A percentile compares a stretch with the other conserved stretches of the same genome.
Conservation (phyloP, 1,139 yeast genomes). For the Yamadazyma diddensiae region DNA sequence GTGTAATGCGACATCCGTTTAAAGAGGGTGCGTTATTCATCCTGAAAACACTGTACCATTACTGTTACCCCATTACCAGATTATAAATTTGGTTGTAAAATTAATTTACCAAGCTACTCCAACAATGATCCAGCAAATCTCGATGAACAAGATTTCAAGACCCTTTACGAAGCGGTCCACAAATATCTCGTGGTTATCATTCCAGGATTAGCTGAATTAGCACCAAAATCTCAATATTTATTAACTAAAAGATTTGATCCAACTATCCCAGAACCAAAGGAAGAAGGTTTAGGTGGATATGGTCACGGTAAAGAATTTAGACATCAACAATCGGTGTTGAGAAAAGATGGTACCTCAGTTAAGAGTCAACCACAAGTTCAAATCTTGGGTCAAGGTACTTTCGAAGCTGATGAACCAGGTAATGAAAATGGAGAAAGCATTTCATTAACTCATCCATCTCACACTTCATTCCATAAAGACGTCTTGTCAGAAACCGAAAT, state of each 20-base stretch:
- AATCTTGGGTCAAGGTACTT: constrained; percentile 78
- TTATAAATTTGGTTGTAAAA: constrained; percentile 64
- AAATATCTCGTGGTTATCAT: constrained; percentile 68
- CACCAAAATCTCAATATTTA: constrained; percentile 71
- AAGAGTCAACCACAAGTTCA: constrained; percentile 86
- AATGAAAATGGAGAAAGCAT: constrained; percentile 58
- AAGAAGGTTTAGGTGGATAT: constrained; percentile 51
- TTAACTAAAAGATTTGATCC: constrained; percentile 79
- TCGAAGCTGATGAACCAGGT: constrained; percentile 67
- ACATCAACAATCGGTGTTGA: constrained; percentile 70
- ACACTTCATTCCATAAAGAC: constrained; percentile 70
- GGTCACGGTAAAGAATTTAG: constrained; percentile 87
- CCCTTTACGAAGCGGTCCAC: constrained; percentile 62
- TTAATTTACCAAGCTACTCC: constrained; percentile 62
- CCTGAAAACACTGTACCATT: constrained; percentile 20
- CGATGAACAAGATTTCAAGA: constrained; percentile 59
- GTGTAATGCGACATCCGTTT: not conserved
- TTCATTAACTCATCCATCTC: constrained; percentile 76
- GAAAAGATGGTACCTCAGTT: constrained; percentile 76
- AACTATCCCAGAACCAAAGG: constrained; percentile 50
- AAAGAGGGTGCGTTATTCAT: not conserved
- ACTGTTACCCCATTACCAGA: constrained; percentile 47
- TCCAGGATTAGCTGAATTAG: constrained; percentile 61
- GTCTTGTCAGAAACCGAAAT: constrained; percentile 62
- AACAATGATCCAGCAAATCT: constrained; percentile 71